These are phyloP conservation scores for Artomyces pyxidatus DNA, from an alignment of 768 basidiomycete species.

Conservation along the genomic window DNA sequence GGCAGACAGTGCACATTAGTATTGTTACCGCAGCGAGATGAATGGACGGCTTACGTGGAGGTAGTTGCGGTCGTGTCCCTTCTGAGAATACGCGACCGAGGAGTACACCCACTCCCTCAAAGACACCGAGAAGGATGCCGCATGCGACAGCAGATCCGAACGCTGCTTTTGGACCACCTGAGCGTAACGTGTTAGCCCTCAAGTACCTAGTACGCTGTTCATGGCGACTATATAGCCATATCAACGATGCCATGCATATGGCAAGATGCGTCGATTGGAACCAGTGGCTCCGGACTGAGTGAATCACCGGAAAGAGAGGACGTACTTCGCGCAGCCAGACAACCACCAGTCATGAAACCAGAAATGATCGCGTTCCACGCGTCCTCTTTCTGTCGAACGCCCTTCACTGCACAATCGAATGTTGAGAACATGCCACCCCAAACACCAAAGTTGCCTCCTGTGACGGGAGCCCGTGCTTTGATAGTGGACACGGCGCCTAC, in stretches of 20 bases:
- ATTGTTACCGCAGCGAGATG: background rate
- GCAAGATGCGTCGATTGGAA: too few relatives aligned
- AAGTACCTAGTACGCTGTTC: too few relatives aligned
- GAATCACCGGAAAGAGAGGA: too few relatives aligned
- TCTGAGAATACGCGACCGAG: conserved; percentile 85
- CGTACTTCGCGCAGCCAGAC: conserved; percentile 88
- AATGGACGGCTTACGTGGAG: conserved; percentile 48
- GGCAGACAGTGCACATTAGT: background rate
- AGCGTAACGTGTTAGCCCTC: background rate
- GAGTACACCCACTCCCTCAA: conserved; percentile 92
- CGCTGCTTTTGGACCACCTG: conserved; percentile 89
- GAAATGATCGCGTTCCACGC: conserved; percentile 99
- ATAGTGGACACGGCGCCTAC: conserved; percentile 92
- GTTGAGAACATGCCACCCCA: conserved; percentile 99
- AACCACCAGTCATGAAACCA: conserved; percentile 98
- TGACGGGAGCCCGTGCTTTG: conserved; percentile 96
- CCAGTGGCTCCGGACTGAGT: too few relatives aligned
- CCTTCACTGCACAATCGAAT: conserved; percentile 97
- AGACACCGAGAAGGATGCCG: conserved; percentile 90
- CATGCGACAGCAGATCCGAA: conserved; percentile 92
- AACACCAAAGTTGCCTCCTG: conserved; percentile 93
- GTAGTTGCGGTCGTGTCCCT: conserved; percentile 69
- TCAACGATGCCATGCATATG: too few relatives aligned
- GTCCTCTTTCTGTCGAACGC: conserved; percentile 94
- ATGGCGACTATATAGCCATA: too few relatives aligned